A percentile compares a stretch with the other conserved stretches of the same genome.
Conservation (phyloP, 176 grass and related monocot genomes). For the Aegilops bicornis region DNA sequence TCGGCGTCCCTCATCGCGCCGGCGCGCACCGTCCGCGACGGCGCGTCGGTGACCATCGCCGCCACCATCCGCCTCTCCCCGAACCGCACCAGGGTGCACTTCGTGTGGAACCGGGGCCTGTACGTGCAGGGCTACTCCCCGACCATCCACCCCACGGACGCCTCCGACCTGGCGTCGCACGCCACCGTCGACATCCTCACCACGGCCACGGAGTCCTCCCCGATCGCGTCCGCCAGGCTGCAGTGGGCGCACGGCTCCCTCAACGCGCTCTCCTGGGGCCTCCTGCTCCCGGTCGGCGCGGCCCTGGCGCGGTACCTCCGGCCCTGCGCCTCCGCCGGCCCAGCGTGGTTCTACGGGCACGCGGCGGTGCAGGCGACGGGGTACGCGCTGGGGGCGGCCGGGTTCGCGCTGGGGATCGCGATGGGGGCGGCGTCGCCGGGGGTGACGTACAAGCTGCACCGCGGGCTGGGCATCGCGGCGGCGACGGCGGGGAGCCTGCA, state of each 20-base stretch:
- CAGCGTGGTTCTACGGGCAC: slow-evolving; percentile 94
- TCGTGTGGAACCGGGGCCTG: slow-evolving; percentile 91
- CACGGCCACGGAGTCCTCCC: slow-evolving; percentile 61
- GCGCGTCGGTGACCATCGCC: slow-evolving; percentile 66
- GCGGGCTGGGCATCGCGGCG: slow-evolving; percentile 74
- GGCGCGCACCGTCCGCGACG: slow-evolving; percentile 51
- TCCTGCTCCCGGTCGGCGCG: slow-evolving; percentile 71
- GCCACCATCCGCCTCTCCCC: slow-evolving; percentile 67
- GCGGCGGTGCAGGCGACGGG: slow-evolving; percentile 66
- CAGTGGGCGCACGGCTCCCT: slow-evolving; percentile 64
- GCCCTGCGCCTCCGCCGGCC: slow-evolving; percentile 53
- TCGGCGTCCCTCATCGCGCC: slow-evolving; percentile 41
- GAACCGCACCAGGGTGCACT: slow-evolving; percentile 77
- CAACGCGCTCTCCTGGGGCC: slow-evolving; percentile 80
- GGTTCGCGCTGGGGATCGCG: slow-evolving; percentile 80
- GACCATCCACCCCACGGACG: slow-evolving; percentile 75
- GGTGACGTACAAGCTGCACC: slow-evolving; percentile 81
- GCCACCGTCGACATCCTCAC: slow-evolving; percentile 87
- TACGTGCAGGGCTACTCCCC: slow-evolving; percentile 99
- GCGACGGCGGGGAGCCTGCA: slow-evolving; percentile 81
- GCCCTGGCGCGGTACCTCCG: slow-evolving; percentile 88
- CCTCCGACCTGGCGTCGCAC: slow-evolving; percentile 87
- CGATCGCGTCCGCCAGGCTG: slow-evolving; percentile 35
- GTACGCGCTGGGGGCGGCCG: slow-evolving; percentile 57
- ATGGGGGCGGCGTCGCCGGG: slow-evolving; percentile 73